Conservation (phyloP, 805 yeast genomes). For the Ogataea henricii region DNA sequence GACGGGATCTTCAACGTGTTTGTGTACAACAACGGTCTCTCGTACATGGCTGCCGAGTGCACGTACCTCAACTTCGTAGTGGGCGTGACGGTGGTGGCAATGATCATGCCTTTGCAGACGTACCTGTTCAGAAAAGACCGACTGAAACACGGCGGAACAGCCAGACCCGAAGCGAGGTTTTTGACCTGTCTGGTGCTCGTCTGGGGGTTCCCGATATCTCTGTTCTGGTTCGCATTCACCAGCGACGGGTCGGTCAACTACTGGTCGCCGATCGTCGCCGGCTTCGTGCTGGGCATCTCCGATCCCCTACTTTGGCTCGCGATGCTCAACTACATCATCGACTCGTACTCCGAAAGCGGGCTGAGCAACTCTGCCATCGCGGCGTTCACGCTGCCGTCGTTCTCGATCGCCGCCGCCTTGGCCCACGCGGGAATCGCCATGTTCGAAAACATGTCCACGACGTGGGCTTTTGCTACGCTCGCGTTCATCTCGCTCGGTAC, state of each 20-base stretch:
- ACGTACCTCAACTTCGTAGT: constrained; percentile 39
- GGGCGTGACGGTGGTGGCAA: constrained; percentile 33
- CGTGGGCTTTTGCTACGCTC: constrained; percentile 37
- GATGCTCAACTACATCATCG: constrained; percentile 38
- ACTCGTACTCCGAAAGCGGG: constrained; percentile 36
- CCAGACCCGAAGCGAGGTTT: constrained; percentile 39
- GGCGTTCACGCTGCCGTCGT: constrained; percentile 39
- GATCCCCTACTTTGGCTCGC: constrained; percentile 40
- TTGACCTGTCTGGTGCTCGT: constrained; percentile 34
- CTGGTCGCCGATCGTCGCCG: constrained; percentile 40
- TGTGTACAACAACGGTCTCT: constrained; percentile 35
- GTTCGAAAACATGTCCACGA: constrained; percentile 38
- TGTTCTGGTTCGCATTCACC: constrained; percentile 40
- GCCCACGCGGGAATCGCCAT: constrained; percentile 43
- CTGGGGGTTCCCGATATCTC: constrained; percentile 40
- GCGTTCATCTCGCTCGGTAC: constrained; percentile 36
- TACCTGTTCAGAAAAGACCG: constrained; percentile 33
- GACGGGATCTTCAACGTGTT: constrained; percentile 40
- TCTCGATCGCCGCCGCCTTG: constrained; percentile 37
- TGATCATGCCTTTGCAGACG: constrained; percentile 36
- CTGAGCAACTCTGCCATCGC: constrained; percentile 39
- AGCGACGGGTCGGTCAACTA: constrained; percentile 33
- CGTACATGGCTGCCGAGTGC: constrained; percentile 35
- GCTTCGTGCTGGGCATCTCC: constrained; percentile 33
- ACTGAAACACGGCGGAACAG: constrained; percentile 34